These are phyloP conservation scores for Oryza nivara DNA, from an alignment of 176 grass and related monocot genomes.

Conservation along the genomic window DNA sequence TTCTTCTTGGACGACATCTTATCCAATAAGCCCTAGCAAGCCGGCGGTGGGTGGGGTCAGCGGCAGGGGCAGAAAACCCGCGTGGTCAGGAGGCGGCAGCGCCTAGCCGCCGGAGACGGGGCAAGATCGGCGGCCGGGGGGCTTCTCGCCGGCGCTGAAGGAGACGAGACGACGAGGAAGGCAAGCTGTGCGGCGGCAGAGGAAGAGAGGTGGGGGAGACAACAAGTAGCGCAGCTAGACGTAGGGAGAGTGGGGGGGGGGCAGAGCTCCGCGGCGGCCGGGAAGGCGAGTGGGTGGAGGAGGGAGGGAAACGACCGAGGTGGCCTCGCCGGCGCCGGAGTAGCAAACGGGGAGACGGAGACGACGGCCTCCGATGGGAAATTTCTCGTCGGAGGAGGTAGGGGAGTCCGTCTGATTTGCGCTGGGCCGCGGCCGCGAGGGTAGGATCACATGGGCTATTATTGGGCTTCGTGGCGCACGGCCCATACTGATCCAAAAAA, in stretches of 20 bases:
- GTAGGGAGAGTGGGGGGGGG: background rate
- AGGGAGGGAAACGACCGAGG: background rate
- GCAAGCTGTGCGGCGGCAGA: background rate
- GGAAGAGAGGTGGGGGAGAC: background rate
- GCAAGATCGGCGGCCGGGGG: background rate
- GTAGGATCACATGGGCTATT: too few species aligned
- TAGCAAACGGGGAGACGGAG: background rate
- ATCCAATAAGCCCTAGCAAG: background rate
- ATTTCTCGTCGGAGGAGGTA: too few species aligned
- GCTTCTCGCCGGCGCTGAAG: background rate
- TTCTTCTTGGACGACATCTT: constrained; percentile 90
- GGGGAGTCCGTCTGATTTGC: too few species aligned
- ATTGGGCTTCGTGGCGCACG: too few species aligned
- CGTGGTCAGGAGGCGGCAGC: too few species aligned
- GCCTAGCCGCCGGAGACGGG: too few species aligned
- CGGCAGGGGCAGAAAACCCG: too few species aligned
- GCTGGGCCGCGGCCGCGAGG: too few species aligned
- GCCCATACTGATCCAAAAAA: too few species aligned
- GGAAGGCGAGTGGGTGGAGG: background rate
- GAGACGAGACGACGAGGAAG: background rate
- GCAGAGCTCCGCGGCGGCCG: background rate
- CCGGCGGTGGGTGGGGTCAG: too few species aligned
- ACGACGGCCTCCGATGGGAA: background rate
- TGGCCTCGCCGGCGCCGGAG: background rate
- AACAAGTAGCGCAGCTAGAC: background rate